These are phyloP conservation scores for Linum tenue DNA, from an alignment of 345 rosid genomes.

Conservation along the genomic window DNA sequence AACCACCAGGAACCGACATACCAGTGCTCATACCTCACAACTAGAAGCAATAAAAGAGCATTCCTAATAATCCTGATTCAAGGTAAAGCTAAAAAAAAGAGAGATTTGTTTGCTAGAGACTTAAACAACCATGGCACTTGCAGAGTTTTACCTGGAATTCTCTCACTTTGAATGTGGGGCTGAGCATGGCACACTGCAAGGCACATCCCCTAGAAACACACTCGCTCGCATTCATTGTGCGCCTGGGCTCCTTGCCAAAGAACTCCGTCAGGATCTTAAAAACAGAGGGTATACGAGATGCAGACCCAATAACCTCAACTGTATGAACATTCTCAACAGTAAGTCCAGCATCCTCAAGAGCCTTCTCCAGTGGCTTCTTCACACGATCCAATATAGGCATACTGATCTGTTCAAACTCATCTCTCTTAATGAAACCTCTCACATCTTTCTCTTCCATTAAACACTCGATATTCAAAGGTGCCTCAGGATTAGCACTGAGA, in stretches of 20 bases:
- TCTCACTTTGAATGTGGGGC: constrained; percentile 93
- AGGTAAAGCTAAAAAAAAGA: no score
- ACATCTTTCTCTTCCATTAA: constrained; percentile 98
- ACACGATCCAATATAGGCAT: constrained; percentile 75
- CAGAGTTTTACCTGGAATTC: constrained; percentile 69
- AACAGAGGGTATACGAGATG: constrained; percentile 78
- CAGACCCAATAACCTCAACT: constrained; percentile 93
- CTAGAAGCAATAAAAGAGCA: background rate
- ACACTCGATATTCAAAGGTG: constrained; percentile 87
- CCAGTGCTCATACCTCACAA: no score
- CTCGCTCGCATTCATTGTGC: constrained; percentile 98
- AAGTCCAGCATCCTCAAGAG: constrained; percentile 76
- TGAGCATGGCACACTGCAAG: constrained; percentile 89
- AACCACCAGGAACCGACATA: background rate
- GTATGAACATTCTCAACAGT: constrained; percentile 61
- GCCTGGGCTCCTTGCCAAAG: constrained; percentile 96
- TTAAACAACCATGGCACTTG: no score
- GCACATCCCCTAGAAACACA: constrained; percentile 91
- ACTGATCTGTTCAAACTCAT: constrained; percentile 78
- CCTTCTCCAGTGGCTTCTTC: constrained; percentile 79
- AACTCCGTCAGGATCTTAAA: constrained; percentile 73
- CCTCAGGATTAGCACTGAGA: constrained; percentile 86
- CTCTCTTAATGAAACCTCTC: constrained; percentile 76
- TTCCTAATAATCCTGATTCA: no score
- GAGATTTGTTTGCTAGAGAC: no score